These are phyloP conservation scores for Chaetomium cochliodes DNA, from an alignment of 495 filamentous ascomycete genomes.

Conservation along the genomic window DNA sequence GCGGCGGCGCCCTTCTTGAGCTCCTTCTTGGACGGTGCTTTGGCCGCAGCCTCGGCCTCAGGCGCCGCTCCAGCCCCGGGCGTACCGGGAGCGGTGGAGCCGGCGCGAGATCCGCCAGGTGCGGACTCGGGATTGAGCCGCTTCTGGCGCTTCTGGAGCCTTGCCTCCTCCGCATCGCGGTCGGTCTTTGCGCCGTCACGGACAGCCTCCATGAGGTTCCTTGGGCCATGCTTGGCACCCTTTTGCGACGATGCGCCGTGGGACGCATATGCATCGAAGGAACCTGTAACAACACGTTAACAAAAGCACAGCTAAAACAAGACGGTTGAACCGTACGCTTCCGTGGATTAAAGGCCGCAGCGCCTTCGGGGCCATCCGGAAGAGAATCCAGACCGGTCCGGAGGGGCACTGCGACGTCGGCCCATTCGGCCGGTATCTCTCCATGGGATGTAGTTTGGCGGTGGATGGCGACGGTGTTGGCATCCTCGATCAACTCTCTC, in stretches of 20 bases:
- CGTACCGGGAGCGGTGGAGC: slow-evolving; percentile 50
- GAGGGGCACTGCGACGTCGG: slow-evolving; percentile 57
- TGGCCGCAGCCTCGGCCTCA: slow-evolving; percentile 40
- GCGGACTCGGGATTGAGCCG: slow-evolving; percentile 45
- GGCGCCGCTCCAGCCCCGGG: slow-evolving; percentile 47
- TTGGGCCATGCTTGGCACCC: slow-evolving; percentile 30
- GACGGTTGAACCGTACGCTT: slow-evolving; percentile 54
- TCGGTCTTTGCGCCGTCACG: slow-evolving; percentile 39
- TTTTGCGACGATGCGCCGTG: slow-evolving; percentile 20
- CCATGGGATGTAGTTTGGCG: slow-evolving; percentile 73
- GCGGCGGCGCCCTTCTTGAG: slow-evolving; percentile 58
- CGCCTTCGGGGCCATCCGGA: slow-evolving; percentile 40
- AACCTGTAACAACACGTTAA: slow-evolving; percentile 27
- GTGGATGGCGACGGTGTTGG: slow-evolving; percentile 59
- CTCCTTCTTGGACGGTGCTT: slow-evolving; percentile 57
- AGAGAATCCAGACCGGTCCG: slow-evolving; percentile 37
- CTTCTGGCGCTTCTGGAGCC: slow-evolving; percentile 49
- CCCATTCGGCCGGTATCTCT: slow-evolving; percentile 65
- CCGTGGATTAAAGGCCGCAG: slow-evolving; percentile 51
- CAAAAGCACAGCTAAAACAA: slow-evolving; percentile 12
- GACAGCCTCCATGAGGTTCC: slow-evolving; percentile 42
- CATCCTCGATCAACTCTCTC: slow-evolving; percentile 67
- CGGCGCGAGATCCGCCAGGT: slow-evolving; percentile 40
- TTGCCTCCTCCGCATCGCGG: slow-evolving; percentile 49
- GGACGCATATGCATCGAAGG: slow-evolving; percentile 23